phyloP scores from a whole-genome alignment of 257 asterid genomes.

The Solanum neorickii region DNA sequence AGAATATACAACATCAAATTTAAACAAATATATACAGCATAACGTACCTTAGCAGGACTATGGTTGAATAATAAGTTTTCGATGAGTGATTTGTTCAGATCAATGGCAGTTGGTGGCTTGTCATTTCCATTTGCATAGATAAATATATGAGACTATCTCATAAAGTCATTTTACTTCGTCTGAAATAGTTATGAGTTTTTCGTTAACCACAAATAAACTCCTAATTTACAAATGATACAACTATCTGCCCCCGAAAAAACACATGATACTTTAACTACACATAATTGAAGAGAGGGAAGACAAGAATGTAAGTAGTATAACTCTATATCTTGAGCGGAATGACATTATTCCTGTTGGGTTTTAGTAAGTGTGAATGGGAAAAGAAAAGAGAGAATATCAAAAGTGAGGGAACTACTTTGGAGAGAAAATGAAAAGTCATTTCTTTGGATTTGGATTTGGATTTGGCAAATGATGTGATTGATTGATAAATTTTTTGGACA shows the following conservation, averaged over 20 bases:
- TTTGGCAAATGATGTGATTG: too few relatives aligned
- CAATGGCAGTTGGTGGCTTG: slow-evolving; percentile 81
- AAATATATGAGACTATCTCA: slow-evolving; percentile 70
- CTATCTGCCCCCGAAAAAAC: background rate
- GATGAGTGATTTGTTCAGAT: slow-evolving; percentile 62
- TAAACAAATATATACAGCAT: background rate
- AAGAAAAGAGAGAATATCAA: too few relatives aligned
- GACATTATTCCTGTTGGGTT: background rate
- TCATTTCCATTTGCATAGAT: slow-evolving; percentile 66
- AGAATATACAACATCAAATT: background rate
- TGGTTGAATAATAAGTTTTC: slow-evolving; percentile 83
- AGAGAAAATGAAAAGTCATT: too few relatives aligned
- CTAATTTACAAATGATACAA: background rate
- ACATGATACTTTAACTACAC: background rate
- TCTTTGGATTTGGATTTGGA: too few relatives aligned
- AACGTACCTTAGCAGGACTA: slow-evolving; percentile 75
- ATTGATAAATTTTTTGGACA: too few relatives aligned
- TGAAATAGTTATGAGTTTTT: slow-evolving; percentile 15
- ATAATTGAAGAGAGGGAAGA: background rate
- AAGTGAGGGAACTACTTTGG: too few relatives aligned
- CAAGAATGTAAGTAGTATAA: background rate
- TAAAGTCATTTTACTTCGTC: slow-evolving; percentile 68
- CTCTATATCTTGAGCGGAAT: background rate
- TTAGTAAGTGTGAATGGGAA: too few relatives aligned
- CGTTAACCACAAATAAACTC: background rate